phyloP scores from a whole-genome alignment of 2,329 filamentous ascomycete genomes.

The Botrytis aclada region DNA sequence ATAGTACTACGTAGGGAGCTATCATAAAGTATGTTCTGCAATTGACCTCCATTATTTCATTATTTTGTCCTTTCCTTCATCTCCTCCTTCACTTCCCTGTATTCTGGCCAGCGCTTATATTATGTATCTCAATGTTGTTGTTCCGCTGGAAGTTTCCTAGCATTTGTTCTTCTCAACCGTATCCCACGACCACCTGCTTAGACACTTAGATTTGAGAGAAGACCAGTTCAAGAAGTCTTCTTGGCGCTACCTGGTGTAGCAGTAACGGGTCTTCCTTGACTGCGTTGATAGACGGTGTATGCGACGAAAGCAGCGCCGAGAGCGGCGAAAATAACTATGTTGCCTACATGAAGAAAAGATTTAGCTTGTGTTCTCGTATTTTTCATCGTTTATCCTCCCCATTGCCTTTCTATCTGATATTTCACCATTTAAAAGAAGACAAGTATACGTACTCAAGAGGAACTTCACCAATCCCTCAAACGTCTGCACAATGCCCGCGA shows the following conservation, averaged over 20 bases:
- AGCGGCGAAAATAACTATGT: conserved; percentile 33
- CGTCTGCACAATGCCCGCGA: conserved; percentile 32
- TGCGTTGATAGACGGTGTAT: conserved; percentile 32
- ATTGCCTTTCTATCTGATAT: neutral
- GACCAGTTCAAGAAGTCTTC: conserved; percentile 7
- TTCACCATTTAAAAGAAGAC: neutral
- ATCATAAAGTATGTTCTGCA: neutral
- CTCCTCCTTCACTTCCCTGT: neutral
- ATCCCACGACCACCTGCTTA: neutral
- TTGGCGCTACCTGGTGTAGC: conserved; percentile 3
- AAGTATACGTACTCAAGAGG: conserved; percentile 34
- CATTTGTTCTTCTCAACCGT: neutral
- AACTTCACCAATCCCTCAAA: conserved; percentile 36
- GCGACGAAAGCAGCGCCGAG: conserved; percentile 26
- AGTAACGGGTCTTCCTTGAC: conserved; percentile 21
- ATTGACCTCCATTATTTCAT: neutral
- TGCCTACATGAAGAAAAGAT: conserved; percentile 24
- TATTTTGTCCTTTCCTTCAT: neutral
- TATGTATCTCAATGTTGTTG: neutral
- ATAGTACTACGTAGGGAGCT: neutral
- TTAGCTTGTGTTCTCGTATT: neutral
- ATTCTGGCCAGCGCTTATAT: neutral
- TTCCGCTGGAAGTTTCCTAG: neutral
- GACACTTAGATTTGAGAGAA: no score
- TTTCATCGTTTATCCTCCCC: neutral